Base-by-base conservation (phyloP, 371 early-diverging fungal species). In the Mortierella sp. region DNA sequence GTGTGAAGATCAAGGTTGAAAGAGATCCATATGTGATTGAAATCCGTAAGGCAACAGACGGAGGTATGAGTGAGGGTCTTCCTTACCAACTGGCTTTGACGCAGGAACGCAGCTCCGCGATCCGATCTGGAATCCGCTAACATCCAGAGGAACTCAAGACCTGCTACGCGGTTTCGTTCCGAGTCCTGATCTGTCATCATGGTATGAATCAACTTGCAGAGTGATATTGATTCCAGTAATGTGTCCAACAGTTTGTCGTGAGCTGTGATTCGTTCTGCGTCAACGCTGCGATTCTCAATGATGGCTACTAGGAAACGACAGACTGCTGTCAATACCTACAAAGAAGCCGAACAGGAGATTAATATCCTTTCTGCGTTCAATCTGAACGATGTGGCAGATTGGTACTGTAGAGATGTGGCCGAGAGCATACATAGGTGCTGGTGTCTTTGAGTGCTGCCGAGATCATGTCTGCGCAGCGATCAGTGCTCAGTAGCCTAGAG, bases 141-240 rank as follows among this genome's bases (percentile, higher is more conserved):
- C 71, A 78, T 71, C 78, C 78, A 78, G 9, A 78, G 53, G 30
- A 78, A 78, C 61, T 78, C 78, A 19, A 78, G 64, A n/a, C 78
- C 78, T 14, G 71, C 71, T 4, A 78, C 60, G 10, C 78, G 66
- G 45, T 71, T 71, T 27, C 64, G 30, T 42, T 78, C 78, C 16
- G 71, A 71, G 43, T 58, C 59, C 18, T 78, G 62, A 24, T 78
- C 71, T 16, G 58, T 63, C 55, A 78, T 59, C 78, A 78, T 78
- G 28, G 58, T 45, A n/a, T 71, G 71, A 28, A 78, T 67, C 7
- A 78, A 41, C 23, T 63, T 61, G 57, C 63, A 71, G 16, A 78
- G 58, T 1, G 67, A 61, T 3, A 78, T 71, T 24, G 71, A 71
- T 9, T 56, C 64, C 47, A 78, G 49, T 12, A 78, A 48, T 13